Evolutionary conservation across 1,284 basidiomycete species (phyloP).

Genomic region (Exobasidium cylindrosporum): DNA sequence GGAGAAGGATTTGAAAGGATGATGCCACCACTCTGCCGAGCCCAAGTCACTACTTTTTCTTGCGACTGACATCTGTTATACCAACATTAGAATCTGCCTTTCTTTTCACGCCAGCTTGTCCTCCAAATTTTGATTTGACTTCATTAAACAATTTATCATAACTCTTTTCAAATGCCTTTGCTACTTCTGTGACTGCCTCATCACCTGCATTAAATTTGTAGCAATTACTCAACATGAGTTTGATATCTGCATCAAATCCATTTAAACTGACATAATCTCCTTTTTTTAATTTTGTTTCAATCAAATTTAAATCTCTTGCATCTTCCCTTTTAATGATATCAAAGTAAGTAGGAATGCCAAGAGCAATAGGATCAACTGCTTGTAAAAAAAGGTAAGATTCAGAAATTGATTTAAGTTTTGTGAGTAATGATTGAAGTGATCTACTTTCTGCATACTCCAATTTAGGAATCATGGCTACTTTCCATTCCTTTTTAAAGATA

Average conservation of each 20-base stretch:
- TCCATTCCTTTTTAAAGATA: slow-evolving; percentile 79
- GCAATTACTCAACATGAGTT: slow-evolving; percentile 80
- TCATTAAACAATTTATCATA: slow-evolving; percentile 60
- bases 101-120: neutral
- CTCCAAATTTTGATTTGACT: neutral
- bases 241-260: slow-evolving; percentile 74
- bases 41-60: neutral
- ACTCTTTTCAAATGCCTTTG: slow-evolving; percentile 52
- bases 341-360: slow-evolving; percentile 78
- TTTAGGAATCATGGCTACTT: slow-evolving; percentile 70
- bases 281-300: slow-evolving; percentile 74
- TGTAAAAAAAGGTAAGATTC: slow-evolving; percentile 58
- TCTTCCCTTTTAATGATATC: slow-evolving; percentile 77
- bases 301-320: slow-evolving; percentile 80
- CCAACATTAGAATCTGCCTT: neutral
- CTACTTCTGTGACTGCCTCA: slow-evolving; percentile 67
- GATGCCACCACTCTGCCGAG: too few relatives aligned
- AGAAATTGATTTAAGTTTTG: slow-evolving; percentile 56
- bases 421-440: slow-evolving; percentile 70
- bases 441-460: slow-evolving; percentile 78
- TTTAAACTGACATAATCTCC: slow-evolving; percentile 78
- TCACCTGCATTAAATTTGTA: slow-evolving; percentile 77
- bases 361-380: slow-evolving; percentile 66
- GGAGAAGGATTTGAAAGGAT: too few relatives aligned
- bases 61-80: neutral